A percentile compares a stretch with the other conserved stretches of the same genome.
Conservation (phyloP, 352 stramenopile species). For the Pelagophyceae sp. region DNA sequence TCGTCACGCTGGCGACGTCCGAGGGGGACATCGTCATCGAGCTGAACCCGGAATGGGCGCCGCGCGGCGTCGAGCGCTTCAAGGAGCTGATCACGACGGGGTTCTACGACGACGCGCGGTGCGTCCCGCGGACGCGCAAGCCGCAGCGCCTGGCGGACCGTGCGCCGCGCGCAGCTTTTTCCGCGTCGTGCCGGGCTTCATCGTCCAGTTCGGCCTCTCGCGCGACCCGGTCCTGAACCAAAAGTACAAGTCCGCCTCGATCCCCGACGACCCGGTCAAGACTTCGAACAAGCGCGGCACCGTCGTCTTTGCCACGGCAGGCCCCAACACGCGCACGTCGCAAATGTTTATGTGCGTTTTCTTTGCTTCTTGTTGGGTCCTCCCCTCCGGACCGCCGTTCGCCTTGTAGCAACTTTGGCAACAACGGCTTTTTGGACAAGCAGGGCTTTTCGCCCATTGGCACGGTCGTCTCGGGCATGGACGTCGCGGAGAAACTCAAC, state of each 20-base stretch:
- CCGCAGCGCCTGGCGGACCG: too few species aligned
- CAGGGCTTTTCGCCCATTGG: constrained; percentile 66
- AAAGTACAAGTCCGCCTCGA: constrained; percentile 32
- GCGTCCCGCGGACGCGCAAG: too few species aligned
- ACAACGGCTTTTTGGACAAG: constrained; percentile 63
- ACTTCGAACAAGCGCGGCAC: constrained; percentile 42
- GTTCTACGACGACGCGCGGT: constrained; percentile 46
- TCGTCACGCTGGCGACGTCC: constrained; percentile 13
- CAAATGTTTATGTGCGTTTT: constrained; percentile 75
- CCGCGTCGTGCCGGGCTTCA: constrained; percentile 45
- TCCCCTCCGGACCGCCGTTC: too few species aligned
- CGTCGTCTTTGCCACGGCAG: constrained; percentile 54
- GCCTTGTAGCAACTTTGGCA: constrained; percentile 45
- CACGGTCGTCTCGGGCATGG: constrained; percentile 56
- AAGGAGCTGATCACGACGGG: constrained; percentile 37
- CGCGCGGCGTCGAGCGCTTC: constrained; percentile 43
- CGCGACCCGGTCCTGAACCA: constrained; percentile 42
- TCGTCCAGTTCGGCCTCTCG: constrained; percentile 57
- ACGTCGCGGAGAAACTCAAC: constrained; percentile 58
- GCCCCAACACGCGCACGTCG: constrained; percentile 49
- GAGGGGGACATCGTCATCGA: constrained; percentile 30
- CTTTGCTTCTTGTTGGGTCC: too few species aligned
- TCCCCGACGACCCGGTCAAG: constrained; percentile 50
- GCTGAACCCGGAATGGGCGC: constrained; percentile 35
- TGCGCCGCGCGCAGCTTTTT: too few species aligned